Percentiles rank a stretch among this genome's conserved stretches.
Evolutionary conservation across 345 rosid genomes (phyloP).

Genomic region (Citrus hindsii): DNA sequence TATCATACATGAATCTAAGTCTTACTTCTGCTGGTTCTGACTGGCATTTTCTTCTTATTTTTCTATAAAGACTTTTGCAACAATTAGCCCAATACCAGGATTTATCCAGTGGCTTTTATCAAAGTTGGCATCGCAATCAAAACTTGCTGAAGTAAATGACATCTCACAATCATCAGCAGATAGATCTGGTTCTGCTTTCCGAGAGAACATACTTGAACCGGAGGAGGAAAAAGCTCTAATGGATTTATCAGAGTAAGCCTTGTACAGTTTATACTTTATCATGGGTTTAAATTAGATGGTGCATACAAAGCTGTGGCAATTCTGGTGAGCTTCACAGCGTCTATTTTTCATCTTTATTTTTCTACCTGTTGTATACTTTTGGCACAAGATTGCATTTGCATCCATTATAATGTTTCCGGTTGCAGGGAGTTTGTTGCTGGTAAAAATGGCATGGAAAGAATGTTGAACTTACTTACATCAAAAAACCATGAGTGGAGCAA

Average conservation of each 20-base stretch:
- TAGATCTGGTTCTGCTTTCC: conserved; percentile 50
- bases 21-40: not conserved
- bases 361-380: not conserved
- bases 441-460: conserved; percentile 68
- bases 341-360: not conserved
- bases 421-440: conserved; percentile 48
- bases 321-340: not conserved
- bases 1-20: not conserved
- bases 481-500: conserved; percentile 52
- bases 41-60: conserved; percentile 11
- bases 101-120: conserved; percentile 84
- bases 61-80: conserved; percentile 67
- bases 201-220: conserved; percentile 68
- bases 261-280: not conserved
- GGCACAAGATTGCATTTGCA: conserved; percentile 6
- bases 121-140: conserved; percentile 76
- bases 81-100: conserved; percentile 93
- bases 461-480: conserved; percentile 50
- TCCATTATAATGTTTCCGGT: conserved; percentile 8
- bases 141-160: conserved; percentile 47
- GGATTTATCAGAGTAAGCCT: conserved; percentile 51
- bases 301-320: not conserved
- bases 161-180: conserved; percentile 29
- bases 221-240: conserved; percentile 80
- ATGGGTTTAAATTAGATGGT: not conserved